Conservation (phyloP, 257 asterid species). For the Fraxinus excelsior region DNA sequence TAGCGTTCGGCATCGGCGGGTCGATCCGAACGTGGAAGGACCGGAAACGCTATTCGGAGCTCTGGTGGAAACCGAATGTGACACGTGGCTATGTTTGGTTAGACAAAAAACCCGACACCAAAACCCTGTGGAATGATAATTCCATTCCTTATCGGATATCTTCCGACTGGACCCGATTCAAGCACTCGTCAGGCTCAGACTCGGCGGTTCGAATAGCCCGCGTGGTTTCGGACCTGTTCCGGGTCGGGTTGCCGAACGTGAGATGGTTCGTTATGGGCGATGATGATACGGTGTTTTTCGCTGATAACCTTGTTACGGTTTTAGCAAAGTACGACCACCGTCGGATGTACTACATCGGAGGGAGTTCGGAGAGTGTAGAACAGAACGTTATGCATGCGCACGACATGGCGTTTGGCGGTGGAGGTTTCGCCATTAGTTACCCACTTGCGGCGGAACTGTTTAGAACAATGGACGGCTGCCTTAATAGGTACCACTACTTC, state of each 20-base stretch:
- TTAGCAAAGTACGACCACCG: constrained; percentile 75
- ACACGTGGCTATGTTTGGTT: constrained; percentile 81
- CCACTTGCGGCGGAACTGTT: constrained; percentile 67
- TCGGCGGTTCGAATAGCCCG: constrained; percentile 80
- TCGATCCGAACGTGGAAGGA: constrained; percentile 63
- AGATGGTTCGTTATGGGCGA: constrained; percentile 99
- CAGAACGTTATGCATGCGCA: constrained; percentile 76
- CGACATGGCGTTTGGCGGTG: constrained; percentile 96
- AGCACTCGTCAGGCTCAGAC: constrained; percentile 43
- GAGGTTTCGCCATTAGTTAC: constrained; percentile 82
- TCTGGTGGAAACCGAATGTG: constrained; percentile 72
- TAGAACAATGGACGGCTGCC: constrained; percentile 67
- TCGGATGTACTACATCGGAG: constrained; percentile 75
- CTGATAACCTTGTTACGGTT: constrained; percentile 69
- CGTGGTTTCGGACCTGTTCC: constrained; percentile 66
- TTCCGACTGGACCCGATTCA: constrained; percentile 68
- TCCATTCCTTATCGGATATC: constrained; percentile 58
- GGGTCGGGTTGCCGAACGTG: constrained; percentile 59
- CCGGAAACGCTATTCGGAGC: constrained; percentile 61
- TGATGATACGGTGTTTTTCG: constrained; percentile 87
- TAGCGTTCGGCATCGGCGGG: constrained; percentile 82
- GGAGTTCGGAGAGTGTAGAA: constrained; percentile 86
- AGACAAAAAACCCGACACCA: constrained; percentile 43
- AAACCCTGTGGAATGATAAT: constrained; percentile 25
- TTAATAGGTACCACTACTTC: constrained; percentile 64